A percentile compares a stretch with the other conserved stretches of the same genome.
Evolutionary conservation across 2,329 filamentous ascomycete species (phyloP).

Genomic region (Endocalyx cinctus): DNA sequence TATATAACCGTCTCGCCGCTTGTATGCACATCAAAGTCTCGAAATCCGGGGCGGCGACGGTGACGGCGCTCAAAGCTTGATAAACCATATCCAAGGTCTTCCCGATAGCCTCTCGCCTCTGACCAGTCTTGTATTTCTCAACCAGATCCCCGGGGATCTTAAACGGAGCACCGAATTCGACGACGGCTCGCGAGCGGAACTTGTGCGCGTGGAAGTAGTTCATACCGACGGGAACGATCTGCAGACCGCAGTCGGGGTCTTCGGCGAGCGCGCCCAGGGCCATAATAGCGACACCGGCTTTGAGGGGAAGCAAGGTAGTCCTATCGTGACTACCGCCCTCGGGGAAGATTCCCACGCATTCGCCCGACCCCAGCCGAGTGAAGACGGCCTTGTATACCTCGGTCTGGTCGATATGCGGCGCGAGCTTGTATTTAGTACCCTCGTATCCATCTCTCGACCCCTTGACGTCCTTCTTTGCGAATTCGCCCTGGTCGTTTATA

Average conservation of each 20-base stretch:
- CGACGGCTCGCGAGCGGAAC: slow-evolving; percentile 90
- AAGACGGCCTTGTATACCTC: slow-evolving; percentile 94
- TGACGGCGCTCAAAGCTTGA: slow-evolving; percentile 79
- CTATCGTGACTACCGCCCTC: slow-evolving; percentile 96
- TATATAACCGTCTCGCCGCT: slow-evolving; percentile 88
- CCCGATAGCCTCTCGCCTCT: slow-evolving; percentile 82
- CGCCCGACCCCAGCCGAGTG: slow-evolving; percentile 71
- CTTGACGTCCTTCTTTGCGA: slow-evolving; percentile 50
- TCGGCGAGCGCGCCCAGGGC: slow-evolving; percentile 84
- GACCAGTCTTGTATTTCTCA: slow-evolving; percentile 75
- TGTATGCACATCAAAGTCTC: slow-evolving; percentile 97
- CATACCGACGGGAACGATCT: slow-evolving; percentile 96
- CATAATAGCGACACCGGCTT: slow-evolving; percentile 98
- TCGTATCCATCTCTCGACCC: slow-evolving; percentile 59
- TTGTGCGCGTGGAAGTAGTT: slow-evolving; percentile 99
- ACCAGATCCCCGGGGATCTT: slow-evolving; percentile 80
- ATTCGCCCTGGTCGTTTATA: slow-evolving; percentile 61
- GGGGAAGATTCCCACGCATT: slow-evolving; percentile 94
- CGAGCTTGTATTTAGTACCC: slow-evolving; percentile 80
- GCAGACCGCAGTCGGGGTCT: slow-evolving; percentile 80
- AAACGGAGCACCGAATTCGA: slow-evolving; percentile 89
- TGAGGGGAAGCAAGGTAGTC: slow-evolving; percentile 83
- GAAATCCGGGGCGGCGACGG: slow-evolving; percentile 88
- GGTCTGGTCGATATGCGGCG: slow-evolving; percentile 90
- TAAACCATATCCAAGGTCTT: slow-evolving; percentile 82